Percentiles rank a stretch among this genome's conserved stretches.
Evolutionary conservation across 306 rosid species (phyloP).

Genomic region (Pyrus pyrifolia): DNA sequence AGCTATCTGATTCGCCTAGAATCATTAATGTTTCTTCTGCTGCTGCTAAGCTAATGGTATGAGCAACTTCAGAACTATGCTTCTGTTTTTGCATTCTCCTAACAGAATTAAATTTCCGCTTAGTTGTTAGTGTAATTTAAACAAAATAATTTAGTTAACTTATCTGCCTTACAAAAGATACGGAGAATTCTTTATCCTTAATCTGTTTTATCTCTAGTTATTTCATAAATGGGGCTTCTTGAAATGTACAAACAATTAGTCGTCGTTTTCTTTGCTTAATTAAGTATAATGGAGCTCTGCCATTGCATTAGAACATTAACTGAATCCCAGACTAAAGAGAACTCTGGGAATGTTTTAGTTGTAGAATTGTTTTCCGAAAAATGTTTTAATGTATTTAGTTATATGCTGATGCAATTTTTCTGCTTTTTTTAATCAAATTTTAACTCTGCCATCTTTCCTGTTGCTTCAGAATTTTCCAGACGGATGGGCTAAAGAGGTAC

Average conservation of each 20-base stretch:
- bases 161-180: not conserved
- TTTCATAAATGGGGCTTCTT: no score
- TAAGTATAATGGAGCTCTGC: not conserved
- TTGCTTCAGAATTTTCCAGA: constrained; percentile 24
- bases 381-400: not conserved
- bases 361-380: not conserved
- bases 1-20: constrained; percentile 40
- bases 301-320: no score
- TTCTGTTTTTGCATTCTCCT: no score
- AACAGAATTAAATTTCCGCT: not conserved
- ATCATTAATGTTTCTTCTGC: constrained; percentile 39
- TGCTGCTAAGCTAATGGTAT: not conserved
- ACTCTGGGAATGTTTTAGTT: no score
- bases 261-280: no score
- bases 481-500: constrained; percentile 24
- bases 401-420: not conserved
- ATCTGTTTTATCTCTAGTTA: not conserved
- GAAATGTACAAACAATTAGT: no score
- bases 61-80: not conserved
- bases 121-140: not conserved
- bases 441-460: not conserved
- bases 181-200: not conserved
- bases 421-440: not conserved
- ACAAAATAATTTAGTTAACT: not conserved
- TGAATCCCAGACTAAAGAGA: no score